These are phyloP conservation scores for Epichloe bromicola DNA, from an alignment of 2,329 filamentous ascomycete genomes.

Conservation along the genomic window DNA sequence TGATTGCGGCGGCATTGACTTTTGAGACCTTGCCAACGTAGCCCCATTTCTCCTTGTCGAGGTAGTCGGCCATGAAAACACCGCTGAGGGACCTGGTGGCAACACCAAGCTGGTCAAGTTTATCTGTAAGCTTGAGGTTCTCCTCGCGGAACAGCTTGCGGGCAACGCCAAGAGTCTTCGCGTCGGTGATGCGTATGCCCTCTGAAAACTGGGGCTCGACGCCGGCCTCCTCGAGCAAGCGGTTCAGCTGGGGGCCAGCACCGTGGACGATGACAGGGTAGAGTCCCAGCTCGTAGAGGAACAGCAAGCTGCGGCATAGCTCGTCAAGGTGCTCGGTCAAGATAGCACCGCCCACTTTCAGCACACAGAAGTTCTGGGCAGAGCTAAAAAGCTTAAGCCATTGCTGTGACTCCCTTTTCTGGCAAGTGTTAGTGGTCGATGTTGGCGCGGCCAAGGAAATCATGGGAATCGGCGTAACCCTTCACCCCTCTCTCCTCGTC, in stretches of 20 bases:
- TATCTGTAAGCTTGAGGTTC: conserved; percentile 84
- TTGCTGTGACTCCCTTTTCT: conserved; percentile 44
- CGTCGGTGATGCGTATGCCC: conserved; percentile 89
- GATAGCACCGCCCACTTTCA: conserved; percentile 95
- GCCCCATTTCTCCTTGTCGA: conserved; percentile 93
- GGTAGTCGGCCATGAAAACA: conserved; percentile 85
- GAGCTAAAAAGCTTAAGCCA: conserved; percentile 96
- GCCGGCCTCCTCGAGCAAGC: conserved; percentile 74
- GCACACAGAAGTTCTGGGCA: conserved; percentile 92
- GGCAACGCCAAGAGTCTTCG: conserved; percentile 83
- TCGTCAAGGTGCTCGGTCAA: conserved; percentile 89
- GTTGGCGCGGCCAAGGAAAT: conserved; percentile 6
- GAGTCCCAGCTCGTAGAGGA: conserved; percentile 87
- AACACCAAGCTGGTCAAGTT: conserved; percentile 80
- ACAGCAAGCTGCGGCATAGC: conserved; percentile 75
- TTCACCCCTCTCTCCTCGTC: background rate
- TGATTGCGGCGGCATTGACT: conserved; percentile 81
- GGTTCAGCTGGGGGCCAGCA: conserved; percentile 88
- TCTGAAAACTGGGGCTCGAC: conserved; percentile 94
- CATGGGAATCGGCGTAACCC: background rate
- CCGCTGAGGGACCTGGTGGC: conserved; percentile 81
- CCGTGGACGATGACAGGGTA: conserved; percentile 95
- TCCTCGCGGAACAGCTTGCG: conserved; percentile 90
- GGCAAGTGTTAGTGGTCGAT: conserved; percentile 15
- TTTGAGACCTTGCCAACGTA: conserved; percentile 90